A percentile compares a stretch with the other conserved stretches of the same genome.
Conservation (phyloP, 1,139 yeast species). For the Kodamaea alishanica region DNA sequence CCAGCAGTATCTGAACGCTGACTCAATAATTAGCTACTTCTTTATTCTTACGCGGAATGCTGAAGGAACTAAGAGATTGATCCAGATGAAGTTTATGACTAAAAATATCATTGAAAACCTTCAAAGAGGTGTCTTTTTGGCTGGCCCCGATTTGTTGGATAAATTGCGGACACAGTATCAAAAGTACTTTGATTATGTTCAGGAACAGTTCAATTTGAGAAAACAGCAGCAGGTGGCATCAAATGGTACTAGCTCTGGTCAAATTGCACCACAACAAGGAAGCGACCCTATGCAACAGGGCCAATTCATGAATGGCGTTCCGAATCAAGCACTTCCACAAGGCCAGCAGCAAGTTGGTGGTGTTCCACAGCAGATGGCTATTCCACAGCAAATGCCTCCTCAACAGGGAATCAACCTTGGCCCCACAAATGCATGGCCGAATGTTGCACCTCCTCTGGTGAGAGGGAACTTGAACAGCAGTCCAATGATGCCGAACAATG, state of each 20-base stretch:
- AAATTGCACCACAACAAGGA: constrained; percentile 14
- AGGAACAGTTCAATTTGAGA: constrained; percentile 40
- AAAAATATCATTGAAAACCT: constrained; percentile 70
- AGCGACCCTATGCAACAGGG: constrained; percentile 9
- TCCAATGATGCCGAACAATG: constrained; percentile 24
- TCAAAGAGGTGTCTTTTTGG: constrained; percentile 58
- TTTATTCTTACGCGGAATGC: constrained; percentile 68
- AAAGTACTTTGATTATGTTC: constrained; percentile 70
- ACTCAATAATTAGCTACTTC: constrained; percentile 73
- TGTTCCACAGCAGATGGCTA: constrained; percentile 9
- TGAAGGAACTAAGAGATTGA: constrained; percentile 69
- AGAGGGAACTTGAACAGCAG: constrained; percentile 17
- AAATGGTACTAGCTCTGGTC: no score
- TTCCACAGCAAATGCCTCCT: constrained; percentile 14
- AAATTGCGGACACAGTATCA: constrained; percentile 70
- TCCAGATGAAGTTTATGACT: constrained; percentile 77
- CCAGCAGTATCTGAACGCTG: constrained; percentile 66
- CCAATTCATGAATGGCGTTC: constrained; percentile 7
- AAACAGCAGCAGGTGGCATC: constrained; percentile 24
- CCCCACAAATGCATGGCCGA: constrained; percentile 22
- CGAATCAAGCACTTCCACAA: not conserved
- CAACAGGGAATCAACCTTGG: constrained; percentile 14
- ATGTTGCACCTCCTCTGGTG: constrained; percentile 14
- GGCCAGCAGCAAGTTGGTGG: constrained; percentile 6
- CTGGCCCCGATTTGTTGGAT: constrained; percentile 65